Evolutionary conservation across 2,329 filamentous ascomycete species (phyloP).

Genomic region (Fusarium tanahbumbuense): DNA sequence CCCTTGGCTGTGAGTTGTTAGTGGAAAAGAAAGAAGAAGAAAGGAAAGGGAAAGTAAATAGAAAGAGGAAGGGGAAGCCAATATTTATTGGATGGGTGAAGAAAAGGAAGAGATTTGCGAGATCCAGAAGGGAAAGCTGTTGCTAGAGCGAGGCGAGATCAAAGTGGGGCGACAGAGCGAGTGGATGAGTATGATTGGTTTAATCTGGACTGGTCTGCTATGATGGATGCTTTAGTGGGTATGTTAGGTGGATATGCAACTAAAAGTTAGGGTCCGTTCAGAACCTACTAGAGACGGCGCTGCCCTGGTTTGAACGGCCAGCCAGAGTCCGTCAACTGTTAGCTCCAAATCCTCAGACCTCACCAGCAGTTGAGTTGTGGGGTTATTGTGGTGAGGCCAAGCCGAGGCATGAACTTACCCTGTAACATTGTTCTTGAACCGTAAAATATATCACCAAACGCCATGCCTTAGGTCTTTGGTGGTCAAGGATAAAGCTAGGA

Average conservation of each 20-base stretch:
- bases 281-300: not conserved
- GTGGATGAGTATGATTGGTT: not conserved
- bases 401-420: constrained; percentile 22
- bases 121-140: constrained; percentile 29
- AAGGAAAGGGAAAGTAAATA: constrained; percentile 12
- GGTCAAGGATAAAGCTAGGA: not conserved
- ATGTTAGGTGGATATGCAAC: constrained; percentile 2
- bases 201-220: constrained; percentile 11
- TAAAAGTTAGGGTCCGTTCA: constrained; percentile 16
- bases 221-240: constrained; percentile 9
- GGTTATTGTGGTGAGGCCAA: not conserved
- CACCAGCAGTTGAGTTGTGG: not conserved
- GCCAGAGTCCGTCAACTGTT: not conserved
- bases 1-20: constrained; percentile 41
- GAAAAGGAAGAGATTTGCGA: constrained; percentile 40
- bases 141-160: constrained; percentile 34
- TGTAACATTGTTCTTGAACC: not conserved
- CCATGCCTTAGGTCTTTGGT: not conserved
- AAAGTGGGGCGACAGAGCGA: constrained; percentile 16
- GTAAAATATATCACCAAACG: not conserved
- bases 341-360: constrained; percentile 23
- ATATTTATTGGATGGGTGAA: constrained; percentile 33
- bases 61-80: constrained; percentile 8
- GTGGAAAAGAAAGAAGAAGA: constrained; percentile 14
- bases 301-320: not conserved